Percentiles rank a stretch among this genome's conserved stretches.
Conservation (phyloP, 1,139 yeast genomes). For the Kodamaea ohmeri region DNA sequence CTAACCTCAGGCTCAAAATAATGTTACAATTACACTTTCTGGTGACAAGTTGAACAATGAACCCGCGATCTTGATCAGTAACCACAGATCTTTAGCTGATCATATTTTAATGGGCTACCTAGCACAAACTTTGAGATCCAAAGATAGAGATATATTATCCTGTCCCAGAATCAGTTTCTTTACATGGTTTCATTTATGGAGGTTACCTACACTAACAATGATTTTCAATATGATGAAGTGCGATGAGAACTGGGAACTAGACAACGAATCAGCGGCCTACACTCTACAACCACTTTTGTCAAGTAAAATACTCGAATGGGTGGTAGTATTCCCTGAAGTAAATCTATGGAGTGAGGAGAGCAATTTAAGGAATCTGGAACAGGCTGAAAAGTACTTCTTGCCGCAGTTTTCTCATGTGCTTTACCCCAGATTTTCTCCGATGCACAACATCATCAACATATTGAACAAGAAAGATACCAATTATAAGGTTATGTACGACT, state of each 20-base stretch:
- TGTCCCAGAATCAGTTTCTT: constrained; percentile 51
- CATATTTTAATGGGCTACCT: constrained; percentile 47
- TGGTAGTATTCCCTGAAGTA: constrained; percentile 70
- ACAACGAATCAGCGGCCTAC: constrained; percentile 24
- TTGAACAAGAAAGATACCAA: constrained; percentile 34
- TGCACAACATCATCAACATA: constrained; percentile 47
- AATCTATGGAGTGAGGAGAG: constrained; percentile 56
- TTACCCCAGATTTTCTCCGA: constrained; percentile 65
- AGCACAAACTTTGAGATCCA: constrained; percentile 26
- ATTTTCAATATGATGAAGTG: constrained; percentile 43
- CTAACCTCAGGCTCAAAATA: constrained; percentile 29
- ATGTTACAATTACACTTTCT: constrained; percentile 32
- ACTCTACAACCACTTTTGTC: constrained; percentile 25
- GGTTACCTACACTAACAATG: constrained; percentile 46
- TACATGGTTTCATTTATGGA: constrained; percentile 62
- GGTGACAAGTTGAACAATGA: constrained; percentile 47
- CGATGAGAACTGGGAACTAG: constrained; percentile 67
- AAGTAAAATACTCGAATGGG: constrained; percentile 47
- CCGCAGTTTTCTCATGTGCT: constrained; percentile 53
- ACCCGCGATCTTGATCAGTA: constrained; percentile 48
- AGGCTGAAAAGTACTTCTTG: constrained; percentile 49
- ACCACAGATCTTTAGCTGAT: constrained; percentile 58
- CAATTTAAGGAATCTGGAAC: constrained; percentile 45
- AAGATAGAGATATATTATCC: constrained; percentile 14
- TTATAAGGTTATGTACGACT: constrained; percentile 48